Conservation (phyloP, 2,329 filamentous ascomycete genomes). For the Neofusicoccum parvum region DNA sequence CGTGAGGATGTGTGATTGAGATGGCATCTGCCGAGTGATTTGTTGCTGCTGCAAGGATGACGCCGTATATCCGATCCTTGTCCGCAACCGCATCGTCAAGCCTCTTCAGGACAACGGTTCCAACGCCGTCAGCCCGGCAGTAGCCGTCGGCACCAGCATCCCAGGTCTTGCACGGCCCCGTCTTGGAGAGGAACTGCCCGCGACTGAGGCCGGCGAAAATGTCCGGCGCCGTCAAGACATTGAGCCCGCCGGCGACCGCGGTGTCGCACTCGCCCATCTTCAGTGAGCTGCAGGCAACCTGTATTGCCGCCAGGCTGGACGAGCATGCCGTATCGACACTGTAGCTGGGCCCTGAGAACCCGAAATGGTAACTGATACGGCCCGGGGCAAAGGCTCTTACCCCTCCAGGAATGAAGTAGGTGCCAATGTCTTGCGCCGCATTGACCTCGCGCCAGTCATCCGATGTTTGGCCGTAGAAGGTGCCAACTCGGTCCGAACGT, state of each 20-base stretch:
- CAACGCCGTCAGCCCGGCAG: constrained; percentile 76
- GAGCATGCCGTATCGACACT: constrained; percentile 80
- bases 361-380: constrained; percentile 75
- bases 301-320: constrained; percentile 71
- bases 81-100: constrained; percentile 77
- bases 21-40: constrained; percentile 82
- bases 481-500: constrained; percentile 65
- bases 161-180: constrained; percentile 76
- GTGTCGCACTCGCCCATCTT: constrained; percentile 79
- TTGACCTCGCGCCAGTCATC: constrained; percentile 80
- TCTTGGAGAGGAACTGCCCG: constrained; percentile 77
- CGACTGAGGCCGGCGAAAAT: constrained; percentile 75
- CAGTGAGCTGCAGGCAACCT: constrained; percentile 71
- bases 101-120: constrained; percentile 75
- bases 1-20: constrained; percentile 83
- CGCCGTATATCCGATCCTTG: constrained; percentile 71
- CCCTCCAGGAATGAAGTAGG: constrained; percentile 67
- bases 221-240: constrained; percentile 78
- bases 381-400: constrained; percentile 64
- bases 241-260: constrained; percentile 76
- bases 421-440: constrained; percentile 69
- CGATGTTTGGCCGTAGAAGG: constrained; percentile 74
- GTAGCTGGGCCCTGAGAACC: constrained; percentile 72
- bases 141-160: constrained; percentile 81
- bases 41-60: constrained; percentile 73